Evolutionary conservation across 306 rosid genomes (phyloP), one percentile per base, ranked within the genome.

Genomic region (Quercus suber): DNA sequence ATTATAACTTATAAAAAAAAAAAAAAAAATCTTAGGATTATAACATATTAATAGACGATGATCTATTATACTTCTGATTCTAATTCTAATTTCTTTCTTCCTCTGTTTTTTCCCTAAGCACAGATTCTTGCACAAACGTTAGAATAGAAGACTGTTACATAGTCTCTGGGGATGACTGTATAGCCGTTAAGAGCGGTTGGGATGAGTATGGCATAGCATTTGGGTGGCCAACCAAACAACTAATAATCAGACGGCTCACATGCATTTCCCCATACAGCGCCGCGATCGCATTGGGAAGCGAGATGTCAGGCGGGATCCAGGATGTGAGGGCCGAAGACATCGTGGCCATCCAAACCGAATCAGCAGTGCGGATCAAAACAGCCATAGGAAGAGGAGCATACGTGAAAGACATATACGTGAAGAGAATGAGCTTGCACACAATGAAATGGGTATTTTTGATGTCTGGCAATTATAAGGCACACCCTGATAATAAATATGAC

Each of bases 111-210:
- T 4, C 18, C 5, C 18, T 18, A 41, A 20, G 21, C 53, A 55
- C 60, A 90, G 97, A 92, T 73, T 92, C 97, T 15, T 92, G 95
- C 87, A 86, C 93, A 30, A 90, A 92, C 35, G 77, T 88, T 8
- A 76, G 82, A 84, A 92, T 90, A 56, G 93, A 92, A 73, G 97
- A 90, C 60, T 92, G 96, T 81, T 90, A 90, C 84, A 90, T 92
- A 72, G 93, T 92, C 55, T 92, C 97, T 27, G 97, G 93, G 5
- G 97, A 92, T 33, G 97, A 92, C 45, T 92, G 96, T 73, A 82
- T 92, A 10, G 95, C 97, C 1, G 93, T 92, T 33, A 92, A 92
- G 85, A 90, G 97, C 73, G 97, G 97, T 2, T 92, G 96, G 97
- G 97, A 92, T 64, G 85, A 90, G 76, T 92, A 92, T 76, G 97